Evolutionary conservation across 768 basidiomycete species (phyloP), one percentile per base, ranked within the genome.

Genomic region (Cyclocybe aegerita): DNA sequence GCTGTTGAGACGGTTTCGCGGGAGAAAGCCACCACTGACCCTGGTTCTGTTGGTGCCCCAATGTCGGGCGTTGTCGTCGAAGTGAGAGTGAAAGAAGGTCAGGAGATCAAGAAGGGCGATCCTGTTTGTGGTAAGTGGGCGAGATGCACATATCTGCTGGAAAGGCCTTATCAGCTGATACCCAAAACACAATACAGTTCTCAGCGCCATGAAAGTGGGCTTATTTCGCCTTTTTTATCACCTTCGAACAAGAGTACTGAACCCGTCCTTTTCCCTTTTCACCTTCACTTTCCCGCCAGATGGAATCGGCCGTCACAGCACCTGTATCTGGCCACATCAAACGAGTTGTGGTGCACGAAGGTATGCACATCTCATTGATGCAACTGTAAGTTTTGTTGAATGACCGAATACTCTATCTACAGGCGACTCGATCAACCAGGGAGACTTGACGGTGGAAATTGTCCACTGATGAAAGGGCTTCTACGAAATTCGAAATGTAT

Each of bases 61-160:
- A 96, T 97, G 93, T 93, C 92, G 50, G 97, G 95, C 69, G 96
- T 98, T 43, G 94, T 98, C 48, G 90, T 99, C 12, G 97, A 99
- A 69, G 94, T 99, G 42, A 80, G 96, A 62, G 95, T 98, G 53
- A 96, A 97, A 74, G 97, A 98, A 70, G 94, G 94, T 16, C 88
- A 95, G 51, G 93, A 96, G 65, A 94, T 99, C 70, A 95, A 88
- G 84, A 96, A 94, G 73, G 97, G 97, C 44, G 97, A 99, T 74
- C 94, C 96, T 50, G 75, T 98, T 56, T 90, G 90, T 70, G 85
- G 88, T 90, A 68, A 71, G 86, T 82, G 38, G 23, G 48, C 52
- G 57, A 48, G 55, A 53, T 32, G 41, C 57, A 43, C 47, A 48
- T 39, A 30, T 34, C 15, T 46, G 23, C 23, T 41, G 40, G 46